Conservation (phyloP, 345 rosid species). For the Aegle marmelos region DNA sequence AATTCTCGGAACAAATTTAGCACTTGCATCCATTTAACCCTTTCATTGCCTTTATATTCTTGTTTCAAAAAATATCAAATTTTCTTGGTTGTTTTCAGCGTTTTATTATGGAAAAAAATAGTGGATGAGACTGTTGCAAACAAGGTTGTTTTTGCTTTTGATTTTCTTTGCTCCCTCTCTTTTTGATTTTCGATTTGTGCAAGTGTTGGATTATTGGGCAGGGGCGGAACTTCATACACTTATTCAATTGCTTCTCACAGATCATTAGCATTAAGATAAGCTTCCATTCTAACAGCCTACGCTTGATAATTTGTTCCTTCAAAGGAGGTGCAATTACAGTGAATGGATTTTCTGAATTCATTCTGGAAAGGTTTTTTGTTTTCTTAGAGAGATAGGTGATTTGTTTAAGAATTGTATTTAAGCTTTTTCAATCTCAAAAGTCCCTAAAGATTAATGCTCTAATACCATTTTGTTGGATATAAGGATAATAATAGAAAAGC, state of each 20-base stretch:
- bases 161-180: background rate
- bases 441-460: too few species aligned
- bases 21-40: background rate
- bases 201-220: background rate
- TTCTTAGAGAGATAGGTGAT: too few species aligned
- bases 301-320: constrained; percentile 12
- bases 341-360: constrained; percentile 5
- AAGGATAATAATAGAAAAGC: too few species aligned
- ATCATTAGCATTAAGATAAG: constrained; percentile 12
- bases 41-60: constrained; percentile 5
- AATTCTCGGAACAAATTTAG: background rate
- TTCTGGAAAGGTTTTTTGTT: background rate
- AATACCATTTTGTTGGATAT: too few species aligned
- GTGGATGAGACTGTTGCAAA: too few species aligned
- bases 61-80: constrained; percentile 7
- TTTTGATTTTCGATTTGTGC: constrained; percentile 1
- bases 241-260: constrained; percentile 6
- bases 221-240: background rate
- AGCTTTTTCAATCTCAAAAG: too few species aligned
- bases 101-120: background rate
- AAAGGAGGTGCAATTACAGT: constrained; percentile 3
- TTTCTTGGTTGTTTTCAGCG: background rate
- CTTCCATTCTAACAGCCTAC: constrained; percentile 9
- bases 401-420: too few species aligned
- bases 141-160: background rate